Evolutionary conservation across 2,329 filamentous ascomycete genomes (phyloP).

Genomic region (Talaromyces rugulosus): DNA sequence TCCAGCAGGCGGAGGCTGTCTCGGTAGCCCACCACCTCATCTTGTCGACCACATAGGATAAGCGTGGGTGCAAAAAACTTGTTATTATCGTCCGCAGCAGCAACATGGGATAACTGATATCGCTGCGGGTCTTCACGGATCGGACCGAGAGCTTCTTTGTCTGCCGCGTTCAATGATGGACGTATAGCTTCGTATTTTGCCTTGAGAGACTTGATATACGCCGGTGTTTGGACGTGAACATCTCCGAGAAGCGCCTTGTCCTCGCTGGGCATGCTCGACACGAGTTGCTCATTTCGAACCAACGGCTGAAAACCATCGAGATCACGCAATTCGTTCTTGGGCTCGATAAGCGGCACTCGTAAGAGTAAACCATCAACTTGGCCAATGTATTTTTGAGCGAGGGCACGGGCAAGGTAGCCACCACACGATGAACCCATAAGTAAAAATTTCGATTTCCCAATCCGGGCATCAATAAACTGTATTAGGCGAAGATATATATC

Average conservation of each 20-base stretch:
- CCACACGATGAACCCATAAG: constrained; percentile 26
- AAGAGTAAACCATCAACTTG: constrained; percentile 24
- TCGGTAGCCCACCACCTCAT: constrained; percentile 24
- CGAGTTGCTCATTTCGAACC: constrained; percentile 20
- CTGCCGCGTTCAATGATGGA: constrained; percentile 18
- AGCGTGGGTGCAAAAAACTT: constrained; percentile 26
- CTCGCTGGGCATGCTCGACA: constrained; percentile 19
- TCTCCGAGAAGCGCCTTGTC: constrained; percentile 21
- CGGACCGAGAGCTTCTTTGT: constrained; percentile 20
- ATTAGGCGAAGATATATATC: constrained; percentile 22
- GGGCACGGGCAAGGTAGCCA: constrained; percentile 24
- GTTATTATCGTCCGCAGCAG: too few species aligned
- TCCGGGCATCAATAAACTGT: constrained; percentile 23
- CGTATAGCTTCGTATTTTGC: constrained; percentile 17
- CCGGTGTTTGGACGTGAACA: constrained; percentile 23
- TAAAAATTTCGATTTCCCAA: constrained; percentile 21
- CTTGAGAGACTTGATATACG: constrained; percentile 20
- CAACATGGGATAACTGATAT: constrained; percentile 19
- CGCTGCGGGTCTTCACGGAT: constrained; percentile 23
- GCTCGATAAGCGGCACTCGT: constrained; percentile 25
- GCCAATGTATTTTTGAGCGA: constrained; percentile 22
- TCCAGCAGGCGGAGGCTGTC: constrained; percentile 25
- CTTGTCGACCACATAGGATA: constrained; percentile 25
- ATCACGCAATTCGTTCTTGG: constrained; percentile 20
- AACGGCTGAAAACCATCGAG: constrained; percentile 22